phyloP scores from a whole-genome alignment of 1,139 yeast genomes.

The Zygosaccharomyces sapae region DNA sequence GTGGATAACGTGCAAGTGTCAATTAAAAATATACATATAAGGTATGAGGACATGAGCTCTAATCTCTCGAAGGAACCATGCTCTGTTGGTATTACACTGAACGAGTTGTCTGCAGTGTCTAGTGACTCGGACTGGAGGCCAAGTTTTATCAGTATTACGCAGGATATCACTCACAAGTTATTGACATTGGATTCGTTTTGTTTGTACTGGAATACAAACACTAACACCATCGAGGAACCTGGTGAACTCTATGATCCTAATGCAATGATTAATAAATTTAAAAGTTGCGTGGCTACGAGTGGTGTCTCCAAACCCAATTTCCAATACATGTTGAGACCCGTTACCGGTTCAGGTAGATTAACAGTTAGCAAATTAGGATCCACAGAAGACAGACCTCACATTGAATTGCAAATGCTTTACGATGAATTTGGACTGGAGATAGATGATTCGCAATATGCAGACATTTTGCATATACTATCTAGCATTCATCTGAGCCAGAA shows the following conservation, averaged over 20 bases:
- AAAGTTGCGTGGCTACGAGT: constrained; percentile 36
- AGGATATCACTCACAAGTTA: constrained; percentile 67
- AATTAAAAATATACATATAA: constrained; percentile 81
- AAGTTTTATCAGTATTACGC: constrained; percentile 72
- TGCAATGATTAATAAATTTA: constrained; percentile 44
- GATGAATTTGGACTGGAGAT: constrained; percentile 83
- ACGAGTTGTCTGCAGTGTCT: constrained; percentile 87
- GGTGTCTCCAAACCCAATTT: constrained; percentile 36
- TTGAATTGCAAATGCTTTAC: constrained; percentile 70
- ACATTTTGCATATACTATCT: constrained; percentile 76
- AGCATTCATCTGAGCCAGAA: constrained; percentile 73
- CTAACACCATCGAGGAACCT: constrained; percentile 40
- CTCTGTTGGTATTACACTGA: constrained; percentile 75
- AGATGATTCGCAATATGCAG: constrained; percentile 81
- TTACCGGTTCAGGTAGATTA: constrained; percentile 80
- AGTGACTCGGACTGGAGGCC: constrained; percentile 85
- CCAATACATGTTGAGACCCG: constrained; percentile 80
- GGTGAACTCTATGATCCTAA: constrained; percentile 18
- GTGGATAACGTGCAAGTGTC: constrained; percentile 93
- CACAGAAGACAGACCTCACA: constrained; percentile 65
- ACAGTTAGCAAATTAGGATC: constrained; percentile 77
- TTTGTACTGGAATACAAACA: constrained; percentile 80
- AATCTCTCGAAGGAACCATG: constrained; percentile 68
- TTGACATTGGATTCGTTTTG: constrained; percentile 72
- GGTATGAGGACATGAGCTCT: constrained; percentile 74